Conservation (phyloP, 225 moss, liverwort and hornwort genomes). For the Straminergon stramineum region DNA sequence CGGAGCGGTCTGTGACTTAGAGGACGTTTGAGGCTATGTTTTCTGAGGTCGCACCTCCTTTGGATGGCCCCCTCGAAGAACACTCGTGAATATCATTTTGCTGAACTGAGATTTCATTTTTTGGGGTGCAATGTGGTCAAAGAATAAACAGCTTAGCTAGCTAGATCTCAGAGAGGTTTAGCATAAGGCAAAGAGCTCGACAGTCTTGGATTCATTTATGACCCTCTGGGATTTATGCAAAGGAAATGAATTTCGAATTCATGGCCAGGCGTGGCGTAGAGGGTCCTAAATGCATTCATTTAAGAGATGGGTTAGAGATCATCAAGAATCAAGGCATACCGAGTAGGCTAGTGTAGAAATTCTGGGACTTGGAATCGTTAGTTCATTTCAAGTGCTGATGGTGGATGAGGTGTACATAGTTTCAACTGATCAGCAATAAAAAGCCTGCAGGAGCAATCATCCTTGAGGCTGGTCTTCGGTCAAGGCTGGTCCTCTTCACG, state of each 20-base stretch:
- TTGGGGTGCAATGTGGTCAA: not conserved
- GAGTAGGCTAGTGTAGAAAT: not conserved
- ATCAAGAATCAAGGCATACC: not conserved
- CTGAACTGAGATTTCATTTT: not conserved
- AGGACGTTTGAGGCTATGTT: not conserved
- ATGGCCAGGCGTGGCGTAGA: slow-evolving; percentile 4
- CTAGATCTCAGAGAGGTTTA: not conserved
- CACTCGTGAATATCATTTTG: not conserved
- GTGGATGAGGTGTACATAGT: not conserved
- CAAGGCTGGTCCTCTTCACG: no score
- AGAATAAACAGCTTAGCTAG: not conserved
- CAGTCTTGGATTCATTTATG: slow-evolving; percentile 5
- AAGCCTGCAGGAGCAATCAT: not conserved
- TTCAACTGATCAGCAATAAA: slow-evolving; percentile 8
- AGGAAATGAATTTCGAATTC: not conserved
- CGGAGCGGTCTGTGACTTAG: not conserved
- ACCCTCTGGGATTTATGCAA: not conserved
- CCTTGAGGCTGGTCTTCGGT: not conserved
- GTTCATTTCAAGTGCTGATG: slow-evolving; percentile 5
- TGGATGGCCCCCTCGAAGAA: not conserved
- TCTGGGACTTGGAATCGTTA: not conserved
- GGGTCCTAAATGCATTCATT: slow-evolving; percentile 11
- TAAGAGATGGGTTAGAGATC: not conserved
- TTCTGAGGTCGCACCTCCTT: not conserved
- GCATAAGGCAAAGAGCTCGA: not conserved